Evolutionary conservation across 768 basidiomycete genomes (phyloP).

Genomic region (button mushroom (Agaricus bisporus)): DNA sequence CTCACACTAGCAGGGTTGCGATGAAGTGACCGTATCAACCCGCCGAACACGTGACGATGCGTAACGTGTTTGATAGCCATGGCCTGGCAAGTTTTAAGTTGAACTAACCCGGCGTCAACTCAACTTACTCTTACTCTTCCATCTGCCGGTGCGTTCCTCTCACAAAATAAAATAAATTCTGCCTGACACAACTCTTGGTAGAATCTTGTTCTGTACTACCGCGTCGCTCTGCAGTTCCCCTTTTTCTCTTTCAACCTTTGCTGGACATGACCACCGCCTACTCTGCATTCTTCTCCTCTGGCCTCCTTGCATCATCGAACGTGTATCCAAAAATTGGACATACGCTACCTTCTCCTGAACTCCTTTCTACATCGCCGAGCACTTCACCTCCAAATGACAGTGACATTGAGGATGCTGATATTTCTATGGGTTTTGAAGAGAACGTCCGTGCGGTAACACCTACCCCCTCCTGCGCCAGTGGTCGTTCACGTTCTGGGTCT

Average conservation of each 20-base stretch:
- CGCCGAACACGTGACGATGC: no score
- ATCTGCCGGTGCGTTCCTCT: no score
- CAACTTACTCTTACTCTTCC: no score
- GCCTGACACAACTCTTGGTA: not conserved
- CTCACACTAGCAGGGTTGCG: no score
- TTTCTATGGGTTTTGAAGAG: slow-evolving; percentile 15
- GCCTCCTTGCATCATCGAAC: slow-evolving; percentile 49
- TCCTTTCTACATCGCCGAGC: slow-evolving; percentile 16
- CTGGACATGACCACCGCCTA: slow-evolving; percentile 31
- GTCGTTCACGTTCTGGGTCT: slow-evolving; percentile 13
- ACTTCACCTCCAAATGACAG: slow-evolving; percentile 9
- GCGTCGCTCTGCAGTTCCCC: not conserved
- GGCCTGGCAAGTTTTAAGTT: no score
- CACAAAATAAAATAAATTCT: no score
- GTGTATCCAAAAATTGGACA: slow-evolving; percentile 12
- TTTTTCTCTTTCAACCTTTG: not conserved
- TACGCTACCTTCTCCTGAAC: slow-evolving; percentile 18
- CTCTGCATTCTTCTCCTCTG: slow-evolving; percentile 67
- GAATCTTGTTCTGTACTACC: not conserved
- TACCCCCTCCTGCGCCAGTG: slow-evolving; percentile 16
- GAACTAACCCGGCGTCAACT: no score
- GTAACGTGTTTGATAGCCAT: no score
- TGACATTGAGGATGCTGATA: slow-evolving; percentile 17
- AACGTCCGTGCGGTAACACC: slow-evolving; percentile 20
- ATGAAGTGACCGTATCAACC: no score